These are phyloP conservation scores for Przewalskia tangutica DNA, from an alignment of 257 asterid genomes.

Conservation along the genomic window DNA sequence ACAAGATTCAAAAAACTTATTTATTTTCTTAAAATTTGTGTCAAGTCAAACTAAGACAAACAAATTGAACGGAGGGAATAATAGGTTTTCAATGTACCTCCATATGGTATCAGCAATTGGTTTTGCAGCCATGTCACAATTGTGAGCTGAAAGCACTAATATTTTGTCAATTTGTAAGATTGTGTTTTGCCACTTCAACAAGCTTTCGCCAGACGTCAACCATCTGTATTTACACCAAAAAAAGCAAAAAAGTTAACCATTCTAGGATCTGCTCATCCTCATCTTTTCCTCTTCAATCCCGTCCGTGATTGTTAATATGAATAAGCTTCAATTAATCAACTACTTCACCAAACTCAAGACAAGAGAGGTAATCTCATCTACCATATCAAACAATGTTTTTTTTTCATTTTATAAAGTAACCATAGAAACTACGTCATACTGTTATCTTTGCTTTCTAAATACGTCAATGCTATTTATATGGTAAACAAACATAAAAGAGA, in stretches of 20 bases:
- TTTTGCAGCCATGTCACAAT: slow-evolving; percentile 6
- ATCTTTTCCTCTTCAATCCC: background rate
- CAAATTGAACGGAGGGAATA: too few species aligned
- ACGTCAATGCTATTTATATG: background rate
- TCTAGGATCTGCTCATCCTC: background rate
- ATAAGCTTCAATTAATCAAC: background rate
- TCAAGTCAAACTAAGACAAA: too few species aligned
- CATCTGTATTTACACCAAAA: background rate
- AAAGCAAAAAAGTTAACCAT: background rate
- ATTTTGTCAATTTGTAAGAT: background rate
- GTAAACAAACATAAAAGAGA: background rate
- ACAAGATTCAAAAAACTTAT: too few species aligned
- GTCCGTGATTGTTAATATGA: background rate
- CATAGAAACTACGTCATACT: background rate
- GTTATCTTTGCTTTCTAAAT: background rate
- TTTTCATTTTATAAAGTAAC: background rate
- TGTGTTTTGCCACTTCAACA: background rate
- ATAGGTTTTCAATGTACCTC: background rate
- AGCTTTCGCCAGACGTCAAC: background rate
- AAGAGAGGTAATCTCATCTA: background rate
- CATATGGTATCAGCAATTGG: slow-evolving; percentile 13
- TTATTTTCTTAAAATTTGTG: too few species aligned
- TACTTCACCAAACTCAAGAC: background rate
- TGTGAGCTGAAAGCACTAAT: background rate
- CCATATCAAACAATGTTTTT: background rate